phyloP scores from a whole-genome alignment of 352 stramenopile genomes.

The Pythium plurisporium region DNA sequence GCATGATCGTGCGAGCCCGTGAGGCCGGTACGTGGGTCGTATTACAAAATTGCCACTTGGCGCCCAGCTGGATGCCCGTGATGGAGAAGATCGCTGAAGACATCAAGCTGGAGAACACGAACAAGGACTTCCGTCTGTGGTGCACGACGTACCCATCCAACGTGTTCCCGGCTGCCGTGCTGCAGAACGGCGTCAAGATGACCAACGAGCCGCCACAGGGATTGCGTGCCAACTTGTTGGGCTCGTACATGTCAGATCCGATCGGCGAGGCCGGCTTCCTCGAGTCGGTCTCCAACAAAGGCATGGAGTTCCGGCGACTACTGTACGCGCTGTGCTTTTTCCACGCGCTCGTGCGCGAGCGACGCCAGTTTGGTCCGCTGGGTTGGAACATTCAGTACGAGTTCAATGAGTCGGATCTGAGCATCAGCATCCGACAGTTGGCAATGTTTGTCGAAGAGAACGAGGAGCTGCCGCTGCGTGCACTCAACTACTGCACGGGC shows the following conservation, averaged over 20 bases:
- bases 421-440: slow-evolving; percentile 82
- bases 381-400: slow-evolving; percentile 97
- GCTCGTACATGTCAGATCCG: slow-evolving; percentile 94
- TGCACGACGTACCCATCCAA: slow-evolving; percentile 86
- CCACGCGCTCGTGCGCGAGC: slow-evolving; percentile 91
- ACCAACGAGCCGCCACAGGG: slow-evolving; percentile 95
- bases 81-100: slow-evolving; percentile 94
- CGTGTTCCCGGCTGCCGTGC: slow-evolving; percentile 87
- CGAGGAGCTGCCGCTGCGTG: slow-evolving; percentile 77
- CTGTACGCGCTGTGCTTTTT: slow-evolving; percentile 92
- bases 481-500: slow-evolving; percentile 91
- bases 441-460: slow-evolving; percentile 88
- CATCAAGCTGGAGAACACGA: slow-evolving; percentile 69
- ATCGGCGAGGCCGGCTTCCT: slow-evolving; percentile 85
- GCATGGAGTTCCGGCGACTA: slow-evolving; percentile 89
- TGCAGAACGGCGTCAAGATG: slow-evolving; percentile 97
- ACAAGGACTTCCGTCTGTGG: slow-evolving; percentile 93
- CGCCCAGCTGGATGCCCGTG: slow-evolving; percentile 93
- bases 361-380: slow-evolving; percentile 92
- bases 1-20: slow-evolving; percentile 88
- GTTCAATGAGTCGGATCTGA: slow-evolving; percentile 96
- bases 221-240: slow-evolving; percentile 90
- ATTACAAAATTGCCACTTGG: slow-evolving; percentile 94
- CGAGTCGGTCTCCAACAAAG: slow-evolving; percentile 87
- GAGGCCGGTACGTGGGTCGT: slow-evolving; percentile 92